Evolutionary conservation across 345 rosid genomes (phyloP).

Genomic region (Hibiscus tridactylites): DNA sequence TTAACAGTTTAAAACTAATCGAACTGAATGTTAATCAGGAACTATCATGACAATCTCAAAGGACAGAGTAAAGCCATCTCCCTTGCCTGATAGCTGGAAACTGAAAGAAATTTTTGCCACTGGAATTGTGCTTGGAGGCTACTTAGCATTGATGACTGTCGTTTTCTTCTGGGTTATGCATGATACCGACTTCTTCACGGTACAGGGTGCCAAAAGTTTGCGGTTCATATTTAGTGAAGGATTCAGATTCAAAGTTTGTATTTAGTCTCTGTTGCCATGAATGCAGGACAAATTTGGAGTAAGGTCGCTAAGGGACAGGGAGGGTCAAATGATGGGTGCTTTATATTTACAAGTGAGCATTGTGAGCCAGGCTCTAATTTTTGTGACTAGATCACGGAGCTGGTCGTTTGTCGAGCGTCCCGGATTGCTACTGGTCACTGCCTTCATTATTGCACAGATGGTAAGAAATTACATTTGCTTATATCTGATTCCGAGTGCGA

Average conservation of each 20-base stretch:
- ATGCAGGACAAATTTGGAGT: conserved; percentile 62
- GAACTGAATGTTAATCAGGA: conserved; percentile 29
- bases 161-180: conserved; percentile 75
- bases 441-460: conserved; percentile 62
- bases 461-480: conserved; percentile 24
- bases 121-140: conserved; percentile 72
- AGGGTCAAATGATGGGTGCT: conserved; percentile 67
- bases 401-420: conserved; percentile 85
- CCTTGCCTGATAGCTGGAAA: conserved; percentile 94
- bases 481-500: neutral
- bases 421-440: conserved; percentile 44
- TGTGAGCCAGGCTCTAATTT: conserved; percentile 88
- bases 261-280: neutral
- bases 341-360: conserved; percentile 94
- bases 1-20: neutral
- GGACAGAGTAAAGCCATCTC: conserved; percentile 93
- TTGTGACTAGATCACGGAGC: conserved; percentile 88
- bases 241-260: neutral
- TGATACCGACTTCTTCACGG: conserved; percentile 59
- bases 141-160: conserved; percentile 75
- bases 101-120: conserved; percentile 88
- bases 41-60: conserved; percentile 95
- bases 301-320: conserved; percentile 26
- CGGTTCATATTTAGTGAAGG: neutral
- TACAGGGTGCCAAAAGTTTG: conserved; percentile 14